phyloP scores from a whole-genome alignment of 768 basidiomycete genomes.

The Lentinula guzmanii region DNA sequence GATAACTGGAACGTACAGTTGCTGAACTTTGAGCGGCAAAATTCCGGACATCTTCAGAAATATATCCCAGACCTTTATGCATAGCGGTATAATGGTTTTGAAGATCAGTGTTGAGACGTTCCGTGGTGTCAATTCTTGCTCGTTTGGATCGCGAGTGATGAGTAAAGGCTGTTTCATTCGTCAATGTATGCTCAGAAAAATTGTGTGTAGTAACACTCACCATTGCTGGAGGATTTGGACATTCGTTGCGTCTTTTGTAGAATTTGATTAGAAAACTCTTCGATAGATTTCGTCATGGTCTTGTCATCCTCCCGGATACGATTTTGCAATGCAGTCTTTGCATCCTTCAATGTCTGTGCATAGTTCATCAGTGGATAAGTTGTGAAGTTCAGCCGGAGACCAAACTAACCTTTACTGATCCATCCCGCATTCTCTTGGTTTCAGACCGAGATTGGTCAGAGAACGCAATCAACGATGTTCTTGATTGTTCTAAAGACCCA shows the following conservation, averaged over 20 bases:
- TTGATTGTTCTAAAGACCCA: constrained; percentile 33
- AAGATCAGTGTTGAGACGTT: constrained; percentile 39
- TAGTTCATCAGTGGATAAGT: not conserved
- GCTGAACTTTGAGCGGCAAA: constrained; percentile 36
- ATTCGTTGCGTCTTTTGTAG: constrained; percentile 42
- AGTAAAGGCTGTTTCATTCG: constrained; percentile 44
- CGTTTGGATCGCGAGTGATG: constrained; percentile 59
- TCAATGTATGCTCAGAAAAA: not conserved
- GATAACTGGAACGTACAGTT: constrained; percentile 36
- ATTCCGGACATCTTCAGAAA: constrained; percentile 40
- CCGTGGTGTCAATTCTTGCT: constrained; percentile 57
- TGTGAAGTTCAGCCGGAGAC: not conserved
- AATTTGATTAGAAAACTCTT: constrained; percentile 45
- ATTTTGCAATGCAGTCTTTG: constrained; percentile 33
- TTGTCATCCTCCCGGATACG: constrained; percentile 39
- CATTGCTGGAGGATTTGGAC: constrained; percentile 35
- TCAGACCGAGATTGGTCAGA: constrained; percentile 44
- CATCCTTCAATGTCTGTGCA: constrained; percentile 33
- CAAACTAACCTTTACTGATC: constrained; percentile 46
- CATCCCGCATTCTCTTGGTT: constrained; percentile 50
- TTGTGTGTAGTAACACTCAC: constrained; percentile 23
- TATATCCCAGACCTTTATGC: constrained; percentile 44
- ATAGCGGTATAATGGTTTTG: constrained; percentile 47
- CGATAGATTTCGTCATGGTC: constrained; percentile 38
- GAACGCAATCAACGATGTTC: constrained; percentile 30